A percentile compares a stretch with the other conserved stretches of the same genome.
Evolutionary conservation across 371 early-diverging fungal species (phyloP).

Genomic region (Actinomortierella wolfii): DNA sequence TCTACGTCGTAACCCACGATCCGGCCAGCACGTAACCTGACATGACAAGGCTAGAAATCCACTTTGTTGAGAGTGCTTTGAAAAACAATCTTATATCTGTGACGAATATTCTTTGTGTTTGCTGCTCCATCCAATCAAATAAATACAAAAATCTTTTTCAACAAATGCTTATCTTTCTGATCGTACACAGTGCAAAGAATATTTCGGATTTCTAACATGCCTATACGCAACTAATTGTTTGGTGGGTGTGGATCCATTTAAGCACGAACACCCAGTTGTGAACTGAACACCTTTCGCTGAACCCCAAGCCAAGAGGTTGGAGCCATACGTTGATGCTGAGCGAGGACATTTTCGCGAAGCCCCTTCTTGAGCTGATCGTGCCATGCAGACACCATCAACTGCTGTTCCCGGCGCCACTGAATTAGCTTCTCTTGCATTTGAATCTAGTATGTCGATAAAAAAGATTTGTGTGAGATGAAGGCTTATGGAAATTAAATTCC

Average conservation of each 20-base stretch:
- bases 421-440: slow-evolving; percentile 62
- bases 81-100: no score
- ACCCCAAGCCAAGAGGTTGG: slow-evolving; percentile 78
- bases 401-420: slow-evolving; percentile 70
- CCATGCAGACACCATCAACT: slow-evolving; percentile 79
- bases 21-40: no score
- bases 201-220: no score
- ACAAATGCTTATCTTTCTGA: no score
- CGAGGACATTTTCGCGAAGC: slow-evolving; percentile 52
- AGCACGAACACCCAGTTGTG: slow-evolving; percentile 30
- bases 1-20: no score
- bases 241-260: no score
- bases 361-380: slow-evolving; percentile 68
- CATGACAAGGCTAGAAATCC: no score
- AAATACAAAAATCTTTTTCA: no score
- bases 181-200: no score
- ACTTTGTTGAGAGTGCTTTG: no score
- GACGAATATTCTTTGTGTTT: no score
- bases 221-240: neutral
- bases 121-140: no score
- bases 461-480: slow-evolving; percentile 19
- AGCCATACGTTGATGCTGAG: slow-evolving; percentile 50
- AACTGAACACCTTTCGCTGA: slow-evolving; percentile 51
- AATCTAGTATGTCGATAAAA: slow-evolving; percentile 52
- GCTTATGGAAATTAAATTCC: slow-evolving; percentile 18